Conservation (phyloP, 495 filamentous ascomycete genomes). For the Amorphotheca resinae region DNA sequence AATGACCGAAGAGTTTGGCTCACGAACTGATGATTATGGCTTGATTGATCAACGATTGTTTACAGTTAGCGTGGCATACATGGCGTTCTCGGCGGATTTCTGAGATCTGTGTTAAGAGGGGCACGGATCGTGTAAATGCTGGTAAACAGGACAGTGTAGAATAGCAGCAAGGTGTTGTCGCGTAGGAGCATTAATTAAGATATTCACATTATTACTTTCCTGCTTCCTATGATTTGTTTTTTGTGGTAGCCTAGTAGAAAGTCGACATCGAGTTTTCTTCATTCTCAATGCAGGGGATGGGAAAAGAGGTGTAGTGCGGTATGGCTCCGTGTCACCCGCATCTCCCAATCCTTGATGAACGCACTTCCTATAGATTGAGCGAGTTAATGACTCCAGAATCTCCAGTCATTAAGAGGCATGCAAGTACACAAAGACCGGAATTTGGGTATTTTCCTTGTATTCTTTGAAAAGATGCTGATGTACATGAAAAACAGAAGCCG, state of each 20-base stretch:
- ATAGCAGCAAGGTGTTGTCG: no score
- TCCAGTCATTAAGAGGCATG: neutral
- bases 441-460: neutral
- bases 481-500: neutral
- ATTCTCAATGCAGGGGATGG: no score
- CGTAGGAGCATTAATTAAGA: no score
- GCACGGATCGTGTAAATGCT: neutral
- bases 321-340: no score
- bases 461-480: neutral
- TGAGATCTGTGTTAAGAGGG: neutral
- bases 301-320: no score
- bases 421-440: neutral
- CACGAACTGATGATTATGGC: neutral
- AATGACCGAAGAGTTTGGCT: neutral
- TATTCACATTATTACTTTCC: no score
- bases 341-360: no score
- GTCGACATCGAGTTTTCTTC: no score
- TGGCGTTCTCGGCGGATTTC: neutral
- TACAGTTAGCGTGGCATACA: neutral
- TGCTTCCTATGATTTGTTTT: no score
- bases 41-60: neutral
- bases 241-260: no score
- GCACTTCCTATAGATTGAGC: no score
- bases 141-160: constrained; percentile 3
- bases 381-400: no score